Base-by-base conservation (phyloP, 129 eudicot species). In the Chrysanthemum makinoi region DNA sequence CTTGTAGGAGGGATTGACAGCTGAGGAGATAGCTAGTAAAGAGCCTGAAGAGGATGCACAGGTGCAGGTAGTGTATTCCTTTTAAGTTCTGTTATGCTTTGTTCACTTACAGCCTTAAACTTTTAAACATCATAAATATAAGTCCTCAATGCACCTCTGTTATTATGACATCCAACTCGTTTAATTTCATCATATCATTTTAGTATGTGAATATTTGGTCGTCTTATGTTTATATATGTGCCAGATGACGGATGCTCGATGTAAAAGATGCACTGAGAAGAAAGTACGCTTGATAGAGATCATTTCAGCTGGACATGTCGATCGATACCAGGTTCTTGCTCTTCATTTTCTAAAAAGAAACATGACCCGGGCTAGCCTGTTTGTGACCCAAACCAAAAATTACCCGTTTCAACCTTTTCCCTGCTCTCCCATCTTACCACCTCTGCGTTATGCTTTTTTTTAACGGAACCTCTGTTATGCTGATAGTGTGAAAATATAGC, bases 191-290 rank as follows among this genome's bases (percentile, higher is more conserved):
- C 10, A 39, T 39, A 39, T 39, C 46, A 39, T 39, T 39, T 6
- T 39, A 39, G 46, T 10, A 39, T 39, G 46, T 39, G 10, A 39
- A 39, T 39, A 39, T 6, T 39, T 39, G 46, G 46, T 39, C 46
- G 2, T 2, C 19, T 30, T 30, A 58, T 70, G 54, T 17, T 39
- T 26, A 48, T 57, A 65, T 52, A 11, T 79, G 33, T 53, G 43
- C 22, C 90, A 93, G 98, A 93, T 93, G 98, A 93, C 96, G 7
- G 98, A 93, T 89, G 98, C 98, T 64, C 96, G 96, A 35, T 93
- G 98, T 80, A 83, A 79, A 70, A 89, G 98, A 79, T 93, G 98
- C 84, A 58, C 43, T 6, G 95, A 85, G 86, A 93, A 83, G 61
- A 86, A 89, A 83, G 98, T 89, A 62, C 91, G 91, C 22, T 51